These are phyloP conservation scores for Ceratocystis cacaofunesta DNA, from an alignment of 2,329 filamentous ascomycete genomes.

Conservation along the genomic window DNA sequence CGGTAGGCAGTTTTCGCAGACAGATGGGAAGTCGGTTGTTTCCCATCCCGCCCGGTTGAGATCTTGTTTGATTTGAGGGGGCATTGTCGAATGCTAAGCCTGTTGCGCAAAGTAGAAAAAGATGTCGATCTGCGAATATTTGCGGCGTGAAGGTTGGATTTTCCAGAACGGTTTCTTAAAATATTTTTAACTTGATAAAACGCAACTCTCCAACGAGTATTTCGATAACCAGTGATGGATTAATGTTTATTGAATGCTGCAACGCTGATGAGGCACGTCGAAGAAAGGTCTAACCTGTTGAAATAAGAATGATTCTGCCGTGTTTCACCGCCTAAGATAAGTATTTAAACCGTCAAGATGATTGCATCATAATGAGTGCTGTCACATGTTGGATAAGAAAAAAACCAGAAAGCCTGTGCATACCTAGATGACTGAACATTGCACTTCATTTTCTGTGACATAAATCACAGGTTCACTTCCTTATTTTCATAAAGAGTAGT, in stretches of 20 bases:
- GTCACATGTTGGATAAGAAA: no score
- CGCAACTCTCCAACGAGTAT: background rate
- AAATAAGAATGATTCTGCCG: constrained; percentile 10
- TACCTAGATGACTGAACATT: no score
- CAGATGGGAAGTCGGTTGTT: constrained; percentile 75
- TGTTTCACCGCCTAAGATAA: constrained; percentile 10
- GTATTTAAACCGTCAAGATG: no score
- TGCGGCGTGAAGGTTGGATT: background rate
- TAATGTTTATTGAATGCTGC: no score
- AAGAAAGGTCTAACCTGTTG: background rate
- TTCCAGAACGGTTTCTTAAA: no score
- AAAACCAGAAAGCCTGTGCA: no score
- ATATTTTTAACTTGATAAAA: no score
- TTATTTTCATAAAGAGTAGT: background rate
- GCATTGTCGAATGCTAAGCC: constrained; percentile 36
- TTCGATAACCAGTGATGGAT: background rate
- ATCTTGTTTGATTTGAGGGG: constrained; percentile 89
- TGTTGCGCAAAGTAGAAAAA: background rate
- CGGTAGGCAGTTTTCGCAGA: constrained; percentile 84
- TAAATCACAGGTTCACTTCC: no score
- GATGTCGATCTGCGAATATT: background rate
- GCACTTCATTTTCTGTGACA: no score
- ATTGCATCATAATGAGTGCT: background rate
- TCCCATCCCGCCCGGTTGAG: constrained; percentile 94
- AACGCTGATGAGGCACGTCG: background rate